Evolutionary conservation across 768 basidiomycete species (phyloP), one percentile per base, ranked within the genome.

Genomic region (Tephrocybe sp.): DNA sequence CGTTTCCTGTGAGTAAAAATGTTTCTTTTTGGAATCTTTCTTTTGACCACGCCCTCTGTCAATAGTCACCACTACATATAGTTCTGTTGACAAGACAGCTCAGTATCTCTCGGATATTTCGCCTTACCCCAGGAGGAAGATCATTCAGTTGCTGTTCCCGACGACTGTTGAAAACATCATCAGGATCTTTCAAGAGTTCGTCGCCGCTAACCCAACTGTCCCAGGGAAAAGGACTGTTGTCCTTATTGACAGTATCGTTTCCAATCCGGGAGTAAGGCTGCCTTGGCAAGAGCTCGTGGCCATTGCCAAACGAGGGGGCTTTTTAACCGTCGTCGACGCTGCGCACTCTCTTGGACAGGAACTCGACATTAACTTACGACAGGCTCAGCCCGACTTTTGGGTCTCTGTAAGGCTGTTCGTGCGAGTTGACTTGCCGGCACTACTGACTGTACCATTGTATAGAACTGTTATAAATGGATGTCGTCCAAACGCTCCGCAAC

Each of bases 241-340:
- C 0, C 63, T 93, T 33, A 80, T 93, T n/a, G 91, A 93, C 62
- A 66, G 72, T 28, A 85, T 93, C 43, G 67, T 71, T 3, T 78
- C 85, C 9, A 73, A 73, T 33, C 91, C 90, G 0, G 90, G 85
- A 0, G 75, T 81, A 10, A 62, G 73, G 2, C 68, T 88, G 18
- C 91, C 91, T 0, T 93, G 90, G 91, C 70, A 84, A 62, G 81
- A 85, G 54, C 75, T 93, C 68, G 83, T 88, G 0, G 60, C 73
- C 4, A 72, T 90, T 3, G 88, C 85, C 64, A 76, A 75, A 37
- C 75, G 84, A 52, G 80, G 83, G 36, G 79, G 80, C 0, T 76
- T 85, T 0, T 78, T 79, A 65, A 85, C 77, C 25, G 57, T 93
- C 17, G 66, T 94, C 10, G 45, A 45, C 12, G 45, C 33, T 14